Conservation (phyloP, 495 filamentous ascomycete genomes). For the Penicillium mononematosum region DNA sequence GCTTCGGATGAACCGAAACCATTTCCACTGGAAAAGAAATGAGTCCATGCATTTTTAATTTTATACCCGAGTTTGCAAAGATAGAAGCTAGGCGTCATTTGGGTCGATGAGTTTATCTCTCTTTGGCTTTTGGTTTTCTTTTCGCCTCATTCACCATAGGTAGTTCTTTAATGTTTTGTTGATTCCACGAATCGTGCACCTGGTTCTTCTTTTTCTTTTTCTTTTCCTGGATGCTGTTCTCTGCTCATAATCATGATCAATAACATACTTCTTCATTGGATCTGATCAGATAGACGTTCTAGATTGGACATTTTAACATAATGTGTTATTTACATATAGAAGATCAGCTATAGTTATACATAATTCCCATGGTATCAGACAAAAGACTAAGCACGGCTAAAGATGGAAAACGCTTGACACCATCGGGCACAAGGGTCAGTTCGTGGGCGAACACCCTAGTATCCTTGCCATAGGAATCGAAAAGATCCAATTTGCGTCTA, state of each 20-base stretch:
- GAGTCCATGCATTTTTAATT: constrained; percentile 20
- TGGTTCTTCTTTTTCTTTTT: not conserved
- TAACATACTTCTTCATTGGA: not conserved
- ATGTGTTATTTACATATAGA: constrained; percentile 6
- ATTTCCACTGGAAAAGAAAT: constrained; percentile 18
- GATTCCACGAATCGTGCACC: not conserved
- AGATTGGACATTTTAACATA: not conserved
- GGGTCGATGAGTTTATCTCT: constrained; percentile 4
- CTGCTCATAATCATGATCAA: constrained; percentile 3
- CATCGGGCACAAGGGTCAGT: constrained; percentile 88
- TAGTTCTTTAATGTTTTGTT: not conserved
- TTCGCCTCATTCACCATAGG: constrained; percentile 3
- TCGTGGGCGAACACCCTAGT: constrained; percentile 73
- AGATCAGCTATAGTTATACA: constrained; percentile 13
- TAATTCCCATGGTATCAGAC: not conserved
- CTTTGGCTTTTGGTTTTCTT: constrained; percentile 7
- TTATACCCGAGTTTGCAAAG: constrained; percentile 25
- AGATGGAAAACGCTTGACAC: constrained; percentile 85
- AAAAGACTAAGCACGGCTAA: constrained; percentile 54
- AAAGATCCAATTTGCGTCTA: not conserved
- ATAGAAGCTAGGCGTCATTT: constrained; percentile 26
- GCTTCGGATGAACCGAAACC: constrained; percentile 35
- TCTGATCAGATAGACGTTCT: not conserved
- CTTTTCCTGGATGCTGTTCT: not conserved
- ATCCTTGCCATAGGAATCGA: constrained; percentile 28